Conservation (phyloP, 257 asterid genomes). For the Coffea canephora region DNA sequence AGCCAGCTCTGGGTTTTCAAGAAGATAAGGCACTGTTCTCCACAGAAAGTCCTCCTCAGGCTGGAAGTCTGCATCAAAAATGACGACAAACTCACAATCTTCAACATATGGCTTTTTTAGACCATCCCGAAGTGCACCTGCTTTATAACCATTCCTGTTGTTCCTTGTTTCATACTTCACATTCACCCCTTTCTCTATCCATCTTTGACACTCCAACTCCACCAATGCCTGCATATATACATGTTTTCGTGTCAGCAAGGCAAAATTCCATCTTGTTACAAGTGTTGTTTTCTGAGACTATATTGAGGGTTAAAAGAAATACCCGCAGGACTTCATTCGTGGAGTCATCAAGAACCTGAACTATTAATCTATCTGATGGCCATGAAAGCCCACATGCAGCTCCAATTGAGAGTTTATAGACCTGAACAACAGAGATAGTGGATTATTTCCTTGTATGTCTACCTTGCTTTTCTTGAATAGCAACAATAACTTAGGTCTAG, state of each 20-base stretch:
- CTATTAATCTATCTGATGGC: conserved; percentile 73
- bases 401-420: conserved; percentile 88
- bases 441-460: conserved; percentile 20
- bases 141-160: conserved; percentile 92
- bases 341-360: conserved; percentile 90
- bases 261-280: conserved; percentile 3
- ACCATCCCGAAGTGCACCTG: conserved; percentile 92
- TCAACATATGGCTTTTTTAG: conserved; percentile 67
- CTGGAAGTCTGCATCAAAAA: conserved; percentile 94
- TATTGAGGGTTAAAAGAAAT: conserved; percentile 23
- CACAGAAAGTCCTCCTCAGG: conserved; percentile 82
- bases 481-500: background rate
- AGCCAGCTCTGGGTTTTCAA: conserved; percentile 75
- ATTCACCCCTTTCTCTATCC: conserved; percentile 66
- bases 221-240: conserved; percentile 54
- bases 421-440: conserved; percentile 43
- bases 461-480: background rate
- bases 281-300: conserved; percentile 3
- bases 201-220: conserved; percentile 67
- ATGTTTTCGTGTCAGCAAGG: conserved; percentile 17
- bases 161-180: conserved; percentile 79
- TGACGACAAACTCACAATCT: conserved; percentile 80
- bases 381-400: conserved; percentile 71
- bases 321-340: conserved; percentile 76
- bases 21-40: conserved; percentile 80